Percentiles rank a stretch among this genome's conserved stretches.
phyloP scores from a whole-genome alignment of 345 rosid species.

The Salix suchowensis region DNA sequence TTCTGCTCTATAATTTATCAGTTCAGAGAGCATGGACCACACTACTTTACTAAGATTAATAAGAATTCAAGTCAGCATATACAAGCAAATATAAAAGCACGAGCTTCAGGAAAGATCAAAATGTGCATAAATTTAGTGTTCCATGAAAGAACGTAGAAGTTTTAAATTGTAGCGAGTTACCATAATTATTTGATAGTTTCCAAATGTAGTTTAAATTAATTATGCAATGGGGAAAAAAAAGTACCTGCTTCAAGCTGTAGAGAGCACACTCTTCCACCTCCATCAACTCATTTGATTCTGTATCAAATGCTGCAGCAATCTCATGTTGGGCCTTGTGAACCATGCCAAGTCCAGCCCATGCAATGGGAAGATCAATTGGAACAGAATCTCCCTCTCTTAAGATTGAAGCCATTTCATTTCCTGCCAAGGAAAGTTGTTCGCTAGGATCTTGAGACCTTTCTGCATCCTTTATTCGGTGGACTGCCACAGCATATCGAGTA shows the following conservation, averaged over 20 bases:
- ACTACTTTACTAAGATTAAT: too few species aligned
- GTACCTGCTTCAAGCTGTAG: slow-evolving; percentile 83
- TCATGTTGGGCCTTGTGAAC: slow-evolving; percentile 90
- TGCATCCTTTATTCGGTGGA: slow-evolving; percentile 81
- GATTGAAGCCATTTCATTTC: slow-evolving; percentile 95
- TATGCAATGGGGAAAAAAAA: not conserved
- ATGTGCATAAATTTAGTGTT: not conserved
- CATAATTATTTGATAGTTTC: too few species aligned
- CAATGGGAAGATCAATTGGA: slow-evolving; percentile 66
- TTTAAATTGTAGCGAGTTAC: not conserved
- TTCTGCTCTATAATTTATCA: too few species aligned
- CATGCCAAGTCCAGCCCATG: slow-evolving; percentile 94
- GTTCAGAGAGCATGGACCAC: too few species aligned
- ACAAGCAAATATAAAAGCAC: not conserved
- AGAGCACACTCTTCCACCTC: slow-evolving; percentile 74
- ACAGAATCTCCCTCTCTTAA: slow-evolving; percentile 87
- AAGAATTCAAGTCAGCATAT: too few species aligned
- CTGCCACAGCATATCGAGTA: slow-evolving; percentile 86
- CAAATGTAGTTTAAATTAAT: too few species aligned
- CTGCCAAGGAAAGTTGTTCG: slow-evolving; percentile 86
- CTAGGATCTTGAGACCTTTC: slow-evolving; percentile 92
- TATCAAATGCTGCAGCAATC: slow-evolving; percentile 73
- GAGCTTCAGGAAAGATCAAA: not conserved
- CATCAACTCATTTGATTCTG: slow-evolving; percentile 50
- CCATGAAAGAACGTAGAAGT: not conserved